A percentile compares a stretch with the other conserved stretches of the same genome.
phyloP scores from a whole-genome alignment of 2,329 filamentous ascomycete genomes.

The Fonsecaea pugnacius region DNA sequence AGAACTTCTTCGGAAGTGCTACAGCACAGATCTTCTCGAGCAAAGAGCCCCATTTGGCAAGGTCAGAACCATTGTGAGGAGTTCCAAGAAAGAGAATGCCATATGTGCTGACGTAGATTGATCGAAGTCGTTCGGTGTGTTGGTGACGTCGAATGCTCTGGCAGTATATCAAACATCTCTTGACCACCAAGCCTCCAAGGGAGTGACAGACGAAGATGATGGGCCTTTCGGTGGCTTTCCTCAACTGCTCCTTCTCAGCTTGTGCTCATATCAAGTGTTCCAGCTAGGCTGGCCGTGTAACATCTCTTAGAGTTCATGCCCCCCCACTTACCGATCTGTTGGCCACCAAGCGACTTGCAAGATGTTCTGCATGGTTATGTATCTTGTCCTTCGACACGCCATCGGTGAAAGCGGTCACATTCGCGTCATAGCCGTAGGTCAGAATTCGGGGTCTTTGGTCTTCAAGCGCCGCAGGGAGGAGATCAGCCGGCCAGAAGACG shows the following conservation, averaged over 20 bases:
- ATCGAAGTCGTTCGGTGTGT: slow-evolving; percentile 67
- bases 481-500: slow-evolving; percentile 71
- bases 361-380: slow-evolving; percentile 71
- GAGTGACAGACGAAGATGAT: slow-evolving; percentile 79
- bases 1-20: slow-evolving; percentile 67
- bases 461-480: slow-evolving; percentile 65
- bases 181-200: slow-evolving; percentile 73
- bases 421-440: slow-evolving; percentile 76
- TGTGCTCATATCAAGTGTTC: background rate
- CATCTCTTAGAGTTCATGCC: background rate
- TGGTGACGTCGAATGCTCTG: slow-evolving; percentile 61
- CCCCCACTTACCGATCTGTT: slow-evolving; percentile 57
- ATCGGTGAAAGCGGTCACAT: slow-evolving; percentile 57
- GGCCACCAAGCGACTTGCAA: slow-evolving; percentile 65
- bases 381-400: slow-evolving; percentile 68
- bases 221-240: slow-evolving; percentile 61
- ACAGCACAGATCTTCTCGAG: slow-evolving; percentile 70
- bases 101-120: slow-evolving; percentile 74
- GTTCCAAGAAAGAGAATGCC: slow-evolving; percentile 78
- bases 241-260: slow-evolving; percentile 40
- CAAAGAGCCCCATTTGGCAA: slow-evolving; percentile 69
- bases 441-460: slow-evolving; percentile 65
- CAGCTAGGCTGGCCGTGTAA: background rate
- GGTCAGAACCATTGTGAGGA: slow-evolving; percentile 71
- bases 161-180: slow-evolving; percentile 70